phyloP scores from a whole-genome alignment of 2,329 filamentous ascomycete genomes.

The Sclerotinia spermophila region DNA sequence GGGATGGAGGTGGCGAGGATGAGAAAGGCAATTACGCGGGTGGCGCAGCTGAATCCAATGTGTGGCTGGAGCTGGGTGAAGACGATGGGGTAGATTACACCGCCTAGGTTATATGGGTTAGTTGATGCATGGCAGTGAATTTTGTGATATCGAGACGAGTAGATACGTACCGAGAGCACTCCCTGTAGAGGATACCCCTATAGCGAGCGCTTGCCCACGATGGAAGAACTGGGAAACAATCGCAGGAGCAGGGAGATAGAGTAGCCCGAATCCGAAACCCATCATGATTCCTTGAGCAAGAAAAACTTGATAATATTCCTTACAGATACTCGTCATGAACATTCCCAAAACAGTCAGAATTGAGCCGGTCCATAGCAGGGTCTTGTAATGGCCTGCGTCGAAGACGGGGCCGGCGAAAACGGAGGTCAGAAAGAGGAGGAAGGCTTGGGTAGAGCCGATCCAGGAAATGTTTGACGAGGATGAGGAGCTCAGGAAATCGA shows the following conservation, averaged over 20 bases:
- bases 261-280: slow-evolving; percentile 27
- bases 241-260: too few relatives aligned
- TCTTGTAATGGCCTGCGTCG: slow-evolving; percentile 58
- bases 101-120: slow-evolving; percentile 27
- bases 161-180: too few relatives aligned
- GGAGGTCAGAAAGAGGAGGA: slow-evolving; percentile 48
- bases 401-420: slow-evolving; percentile 56
- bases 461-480: slow-evolving; percentile 53
- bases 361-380: slow-evolving; percentile 37
- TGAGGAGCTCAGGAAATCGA: slow-evolving; percentile 45
- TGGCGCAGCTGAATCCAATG: slow-evolving; percentile 51
- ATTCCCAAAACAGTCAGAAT: slow-evolving; percentile 26
- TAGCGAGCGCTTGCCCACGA: too few relatives aligned
- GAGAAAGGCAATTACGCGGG: slow-evolving; percentile 51
- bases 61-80: slow-evolving; percentile 6
- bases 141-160: too few relatives aligned
- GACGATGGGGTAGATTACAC: slow-evolving; percentile 56
- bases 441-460: slow-evolving; percentile 55
- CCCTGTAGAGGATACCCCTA: too few relatives aligned
- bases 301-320: slow-evolving; percentile 38
- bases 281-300: slow-evolving; percentile 36
- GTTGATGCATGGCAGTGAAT: too few relatives aligned
- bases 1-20: slow-evolving; percentile 38
- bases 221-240: too few relatives aligned
- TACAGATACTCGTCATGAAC: slow-evolving; percentile 40